phyloP scores from a whole-genome alignment of 345 rosid genomes.

The Camelina sativa region DNA sequence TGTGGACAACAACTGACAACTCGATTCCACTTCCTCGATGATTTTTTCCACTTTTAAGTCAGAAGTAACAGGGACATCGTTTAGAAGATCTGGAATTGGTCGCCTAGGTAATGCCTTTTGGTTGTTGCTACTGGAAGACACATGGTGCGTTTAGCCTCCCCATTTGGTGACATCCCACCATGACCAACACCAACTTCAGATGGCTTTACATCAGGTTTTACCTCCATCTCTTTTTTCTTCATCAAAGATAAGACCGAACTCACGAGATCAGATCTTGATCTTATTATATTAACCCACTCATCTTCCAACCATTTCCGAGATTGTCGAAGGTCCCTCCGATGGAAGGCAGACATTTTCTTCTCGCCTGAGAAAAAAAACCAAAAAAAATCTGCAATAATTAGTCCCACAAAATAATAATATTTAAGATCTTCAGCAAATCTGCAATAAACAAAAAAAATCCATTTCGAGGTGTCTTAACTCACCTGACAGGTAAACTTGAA shows the following conservation, averaged over 20 bases:
- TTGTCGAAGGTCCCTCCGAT: conserved; percentile 52
- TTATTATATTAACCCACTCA: conserved; percentile 59
- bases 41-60: conserved; percentile 62
- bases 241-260: conserved; percentile 35
- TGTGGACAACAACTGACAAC: conserved; percentile 37
- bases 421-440: conserved; percentile 12
- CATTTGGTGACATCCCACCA: conserved; percentile 27
- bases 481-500: conserved; percentile 79
- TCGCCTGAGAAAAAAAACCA: conserved; percentile 56
- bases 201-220: conserved; percentile 36
- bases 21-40: conserved; percentile 60
- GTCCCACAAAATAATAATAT: not conserved
- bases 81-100: conserved; percentile 56
- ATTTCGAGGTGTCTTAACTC: conserved; percentile 27
- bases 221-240: conserved; percentile 43
- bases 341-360: conserved; percentile 56
- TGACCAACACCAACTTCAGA: conserved; percentile 35
- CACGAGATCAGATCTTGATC: conserved; percentile 55
- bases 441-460: not conserved
- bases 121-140: conserved; percentile 37
- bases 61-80: conserved; percentile 55
- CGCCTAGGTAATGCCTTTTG: conserved; percentile 25
- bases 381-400: conserved; percentile 5
- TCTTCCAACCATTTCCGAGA: conserved; percentile 76
- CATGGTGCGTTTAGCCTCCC: conserved; percentile 29